These are phyloP conservation scores for Byssothecium circinans DNA, from an alignment of 2,329 filamentous ascomycete genomes.

Conservation along the genomic window DNA sequence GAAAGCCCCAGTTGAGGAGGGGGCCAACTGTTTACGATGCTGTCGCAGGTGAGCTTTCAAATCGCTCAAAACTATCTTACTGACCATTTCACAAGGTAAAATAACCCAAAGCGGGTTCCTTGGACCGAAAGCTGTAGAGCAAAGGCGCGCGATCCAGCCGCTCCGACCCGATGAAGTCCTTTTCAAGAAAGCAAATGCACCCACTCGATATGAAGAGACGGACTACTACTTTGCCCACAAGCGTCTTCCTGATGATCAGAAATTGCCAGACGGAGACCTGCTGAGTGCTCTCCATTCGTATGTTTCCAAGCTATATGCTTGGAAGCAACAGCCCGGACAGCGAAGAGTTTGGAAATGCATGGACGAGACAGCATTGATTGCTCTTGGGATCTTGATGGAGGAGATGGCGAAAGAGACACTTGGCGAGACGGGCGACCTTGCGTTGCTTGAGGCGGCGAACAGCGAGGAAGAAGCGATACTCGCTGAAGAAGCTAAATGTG, in stretches of 20 bases:
- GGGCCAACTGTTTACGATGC: slow-evolving; percentile 69
- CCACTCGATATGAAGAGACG: slow-evolving; percentile 67
- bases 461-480: slow-evolving; percentile 21
- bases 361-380: slow-evolving; percentile 77
- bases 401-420: slow-evolving; percentile 65
- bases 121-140: slow-evolving; percentile 28
- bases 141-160: slow-evolving; percentile 38
- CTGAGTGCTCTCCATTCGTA: slow-evolving; percentile 71
- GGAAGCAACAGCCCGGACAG: slow-evolving; percentile 18
- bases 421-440: slow-evolving; percentile 67
- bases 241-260: slow-evolving; percentile 52
- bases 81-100: slow-evolving; percentile 40
- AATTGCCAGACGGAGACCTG: slow-evolving; percentile 69
- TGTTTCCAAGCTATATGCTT: slow-evolving; percentile 64
- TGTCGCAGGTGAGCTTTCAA: slow-evolving; percentile 60
- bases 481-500: neutral
- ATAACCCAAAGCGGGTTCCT: slow-evolving; percentile 52
- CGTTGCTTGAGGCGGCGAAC: slow-evolving; percentile 63
- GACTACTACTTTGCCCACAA: slow-evolving; percentile 72
- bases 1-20: slow-evolving; percentile 39
- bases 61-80: neutral
- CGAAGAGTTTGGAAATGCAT: slow-evolving; percentile 59
- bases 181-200: slow-evolving; percentile 66
- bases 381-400: slow-evolving; percentile 74
- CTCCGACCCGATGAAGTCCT: slow-evolving; percentile 71